These are phyloP conservation scores for Dipteronia sinensis DNA, from an alignment of 345 rosid genomes.

Conservation along the genomic window DNA sequence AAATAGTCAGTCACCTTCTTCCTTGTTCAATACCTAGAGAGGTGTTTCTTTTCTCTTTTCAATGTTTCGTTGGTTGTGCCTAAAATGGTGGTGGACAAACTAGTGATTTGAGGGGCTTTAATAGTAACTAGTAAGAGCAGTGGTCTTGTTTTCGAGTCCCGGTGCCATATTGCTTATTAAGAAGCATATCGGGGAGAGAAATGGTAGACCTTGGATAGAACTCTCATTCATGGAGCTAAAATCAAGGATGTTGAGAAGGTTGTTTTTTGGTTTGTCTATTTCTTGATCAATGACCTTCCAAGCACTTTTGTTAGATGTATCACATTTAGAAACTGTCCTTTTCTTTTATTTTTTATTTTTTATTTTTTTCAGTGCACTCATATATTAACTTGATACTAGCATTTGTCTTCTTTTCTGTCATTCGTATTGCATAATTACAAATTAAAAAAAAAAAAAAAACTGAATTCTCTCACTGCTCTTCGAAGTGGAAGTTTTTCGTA, in stretches of 20 bases:
- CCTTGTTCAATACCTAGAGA: neutral
- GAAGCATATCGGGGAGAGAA: neutral
- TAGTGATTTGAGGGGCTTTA: neutral
- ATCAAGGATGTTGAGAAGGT: neutral
- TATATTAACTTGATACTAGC: neutral
- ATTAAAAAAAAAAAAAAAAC: too few relatives aligned
- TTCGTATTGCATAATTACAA: neutral
- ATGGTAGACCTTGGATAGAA: neutral
- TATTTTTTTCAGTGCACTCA: too few relatives aligned
- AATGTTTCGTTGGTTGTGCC: neutral
- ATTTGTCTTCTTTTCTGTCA: neutral
- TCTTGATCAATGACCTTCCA: neutral
- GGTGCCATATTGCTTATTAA: neutral
- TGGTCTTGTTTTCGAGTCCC: neutral
- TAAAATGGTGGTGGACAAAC: neutral
- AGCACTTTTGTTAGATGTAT: neutral
- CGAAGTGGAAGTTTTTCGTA: neutral
- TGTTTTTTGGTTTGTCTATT: neutral
- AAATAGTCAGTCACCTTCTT: neutral
- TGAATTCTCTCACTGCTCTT: neutral
- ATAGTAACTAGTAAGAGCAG: neutral
- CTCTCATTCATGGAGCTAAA: neutral
- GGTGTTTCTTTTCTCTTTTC: neutral
- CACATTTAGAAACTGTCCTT: neutral
- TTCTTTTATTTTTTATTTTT: too few relatives aligned